Conservation (phyloP, 2,329 filamentous ascomycete species). For the Fusarium oxysporum region DNA sequence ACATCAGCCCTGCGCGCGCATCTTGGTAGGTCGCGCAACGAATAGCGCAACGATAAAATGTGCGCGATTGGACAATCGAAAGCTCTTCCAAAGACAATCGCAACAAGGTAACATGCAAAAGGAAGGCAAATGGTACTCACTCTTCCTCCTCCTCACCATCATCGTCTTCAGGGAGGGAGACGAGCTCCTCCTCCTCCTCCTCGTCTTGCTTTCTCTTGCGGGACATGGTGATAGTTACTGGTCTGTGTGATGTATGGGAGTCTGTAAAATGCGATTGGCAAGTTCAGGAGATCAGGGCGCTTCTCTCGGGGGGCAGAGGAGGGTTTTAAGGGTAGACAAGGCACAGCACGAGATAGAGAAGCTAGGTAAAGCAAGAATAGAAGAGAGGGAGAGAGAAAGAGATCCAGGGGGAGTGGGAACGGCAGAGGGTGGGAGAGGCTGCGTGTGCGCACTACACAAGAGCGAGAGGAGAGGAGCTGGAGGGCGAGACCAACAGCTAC, state of each 20-base stretch:
- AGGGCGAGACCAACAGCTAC: slow-evolving; percentile 21
- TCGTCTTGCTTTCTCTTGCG: slow-evolving; percentile 67
- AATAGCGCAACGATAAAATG: slow-evolving; percentile 12
- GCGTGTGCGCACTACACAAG: slow-evolving; percentile 25
- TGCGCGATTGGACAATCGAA: slow-evolving; percentile 30
- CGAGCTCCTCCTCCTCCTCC: slow-evolving; percentile 65
- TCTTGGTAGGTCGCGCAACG: slow-evolving; percentile 29
- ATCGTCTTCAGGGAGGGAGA: slow-evolving; percentile 64
- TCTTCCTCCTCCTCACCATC: slow-evolving; percentile 66
- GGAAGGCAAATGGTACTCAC: slow-evolving; percentile 53
- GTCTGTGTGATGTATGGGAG: slow-evolving; percentile 13
- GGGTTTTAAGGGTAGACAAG: slow-evolving; percentile 34
- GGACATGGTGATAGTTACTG: slow-evolving; percentile 53
- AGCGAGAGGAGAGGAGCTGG: slow-evolving; percentile 11
- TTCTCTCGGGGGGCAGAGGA: slow-evolving; percentile 25
- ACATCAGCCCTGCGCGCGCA: slow-evolving; percentile 37
- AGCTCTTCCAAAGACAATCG: slow-evolving; percentile 3
- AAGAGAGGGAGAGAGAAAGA: slow-evolving; percentile 31
- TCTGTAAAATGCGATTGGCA: slow-evolving; percentile 23
- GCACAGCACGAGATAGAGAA: slow-evolving; percentile 32
- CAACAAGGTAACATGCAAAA: slow-evolving; percentile 4
- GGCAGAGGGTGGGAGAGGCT: slow-evolving; percentile 41
- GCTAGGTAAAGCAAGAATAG: slow-evolving; percentile 22
- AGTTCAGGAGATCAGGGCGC: neutral
- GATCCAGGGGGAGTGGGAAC: slow-evolving; percentile 38